Evolutionary conservation across 169 alveolate genomes (phyloP), one percentile per base, ranked within the genome.

Genomic region (Plasmodium fragile): DNA sequence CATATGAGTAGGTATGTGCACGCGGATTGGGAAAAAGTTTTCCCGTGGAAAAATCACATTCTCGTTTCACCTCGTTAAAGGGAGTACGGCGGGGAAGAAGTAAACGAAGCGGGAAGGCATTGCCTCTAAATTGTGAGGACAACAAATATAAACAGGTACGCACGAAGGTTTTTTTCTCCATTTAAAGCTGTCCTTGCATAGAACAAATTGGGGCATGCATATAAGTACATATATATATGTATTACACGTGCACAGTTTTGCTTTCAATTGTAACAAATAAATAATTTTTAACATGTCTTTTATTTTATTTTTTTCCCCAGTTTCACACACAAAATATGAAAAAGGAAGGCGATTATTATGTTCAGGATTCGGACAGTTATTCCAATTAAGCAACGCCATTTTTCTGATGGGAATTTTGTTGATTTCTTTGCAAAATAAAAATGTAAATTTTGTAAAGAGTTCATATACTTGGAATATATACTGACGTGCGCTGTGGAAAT

Each of bases 281-380:
- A 82, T 59, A 69, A n/a, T 11, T 65, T 28, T 34, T 34, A 59
- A 70, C 71, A 32, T 28, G 34, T n/a, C 81, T 87, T 59, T 36
- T 55, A 77, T 79, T 87, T 87, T 55, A 1, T 87, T 55, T 59
- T 43, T 73, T 73, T 73, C 25, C 39, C 22, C 41, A 87, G 93
- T 87, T 87, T 49, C 72, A 59, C 55, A 78, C 93, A 39, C 16
- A 25, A 78, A 87, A 87, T 78, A 28, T 87, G 89, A 87, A 25
- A 43, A 87, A 87, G 22, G 93, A 87, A 25, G 89, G 89, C 8
- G 73, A 87, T 34, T 87, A 87, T 78, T 87, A 78, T 72, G 81
- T 87, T 72, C 34, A 41, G 41, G 25, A 39, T 41, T 78, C 81
- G 39, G 78, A 65, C 52, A 87, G 82, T 69, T 65, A 41, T 55